Evolutionary conservation across 2,329 filamentous ascomycete species (phyloP), one percentile per base, ranked within the genome.

Genomic region (Stagonosporopsis vannaccii): DNA sequence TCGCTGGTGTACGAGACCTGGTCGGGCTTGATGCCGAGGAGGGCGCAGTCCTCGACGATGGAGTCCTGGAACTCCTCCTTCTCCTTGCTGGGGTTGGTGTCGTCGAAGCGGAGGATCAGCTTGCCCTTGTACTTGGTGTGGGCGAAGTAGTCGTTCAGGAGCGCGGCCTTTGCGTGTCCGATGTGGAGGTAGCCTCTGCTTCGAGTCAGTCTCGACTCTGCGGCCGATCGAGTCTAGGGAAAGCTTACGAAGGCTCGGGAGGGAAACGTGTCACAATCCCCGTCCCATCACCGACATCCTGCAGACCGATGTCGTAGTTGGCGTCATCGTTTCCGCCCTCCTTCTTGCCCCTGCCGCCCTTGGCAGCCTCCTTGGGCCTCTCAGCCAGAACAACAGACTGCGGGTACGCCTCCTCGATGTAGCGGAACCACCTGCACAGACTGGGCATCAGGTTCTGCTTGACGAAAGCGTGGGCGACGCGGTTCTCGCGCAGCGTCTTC

Each of bases 41-140:
- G 84, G 45, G 88, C 87, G 46, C 97, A 85, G 77, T 99, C 95
- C 80, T 97, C 90, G 35, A 97, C 82, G 60, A 99, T 99, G 5
- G 92, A 85, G 78, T 98, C 92, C 75, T 98, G 89, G 75, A 89
- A 99, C 80, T 98, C 95, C 75, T 94, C 88, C 81, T 96, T 97
- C 83, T 99, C 95, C 77, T 98, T 98, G 58, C 90, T 88, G 7
- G 95, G 95, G 79, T 99, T 99, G 53, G 95, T 99, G 73, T 99
- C 95, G 74, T 99, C 95, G 72, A 99, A 95, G 58, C 95, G 90
- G 45, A 98, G 86, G 57, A 96, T 87, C 68, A 99, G 83, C 69
- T 90, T 96, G 70, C 95, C 95, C 58, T 94, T 88, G 82, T 96
- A 96, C 67, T 92, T 90, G 75, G 92, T 89, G 77, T 97, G 92